Evolutionary conservation across 257 asterid species (phyloP), one percentile per base, ranked within the genome.

Genomic region (Solanum tarapatanum): DNA sequence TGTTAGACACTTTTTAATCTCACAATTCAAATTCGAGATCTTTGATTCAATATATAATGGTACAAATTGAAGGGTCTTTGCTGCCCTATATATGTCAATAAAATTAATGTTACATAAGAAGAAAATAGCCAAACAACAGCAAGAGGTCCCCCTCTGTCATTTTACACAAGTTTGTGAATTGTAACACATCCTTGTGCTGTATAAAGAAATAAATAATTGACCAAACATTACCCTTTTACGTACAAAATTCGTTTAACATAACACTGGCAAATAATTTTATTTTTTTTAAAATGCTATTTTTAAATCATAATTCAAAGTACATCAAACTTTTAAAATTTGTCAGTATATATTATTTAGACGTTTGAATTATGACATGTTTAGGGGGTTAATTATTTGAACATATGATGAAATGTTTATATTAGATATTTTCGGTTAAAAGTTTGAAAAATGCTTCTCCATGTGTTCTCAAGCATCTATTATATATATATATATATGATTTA

Each of bases 111-210:
- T 26, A 60, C 68, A 9, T 48, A 17, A 28, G 41, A 48, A 48
- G 69, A 45, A 58, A 48, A 80, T 33, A 80, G 26, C 69, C 85
- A 45, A 80, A 43, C 68, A 43, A 28, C 16, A 77, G n/a, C 35
- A 8, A 39, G 23, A 80, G 85, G 85, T 16, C 43, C 69, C 84
- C 85, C 85, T 19, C 2, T 82, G 85, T 30, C 70, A 82, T 17
- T 82, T 45, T 82, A 82, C 85, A 51, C 85, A 10, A 82, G 8
- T 82, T 45, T 48, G 69, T 48, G 85, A 17, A 48, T 48, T 82
- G 43, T 82, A 69, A 82, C 69, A 82, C 70, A 30, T 82, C 85
- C 24, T 48, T 82, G 13, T 30, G 69, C 30, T 60, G 30, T 36
- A 21, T 36, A 36, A 24, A 23, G 7, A 60, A 19, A 45, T 35